Evolutionary conservation across 2,329 filamentous ascomycete species (phyloP), one percentile per base, ranked within the genome.

Genomic region (Tetracladium maxilliforme): DNA sequence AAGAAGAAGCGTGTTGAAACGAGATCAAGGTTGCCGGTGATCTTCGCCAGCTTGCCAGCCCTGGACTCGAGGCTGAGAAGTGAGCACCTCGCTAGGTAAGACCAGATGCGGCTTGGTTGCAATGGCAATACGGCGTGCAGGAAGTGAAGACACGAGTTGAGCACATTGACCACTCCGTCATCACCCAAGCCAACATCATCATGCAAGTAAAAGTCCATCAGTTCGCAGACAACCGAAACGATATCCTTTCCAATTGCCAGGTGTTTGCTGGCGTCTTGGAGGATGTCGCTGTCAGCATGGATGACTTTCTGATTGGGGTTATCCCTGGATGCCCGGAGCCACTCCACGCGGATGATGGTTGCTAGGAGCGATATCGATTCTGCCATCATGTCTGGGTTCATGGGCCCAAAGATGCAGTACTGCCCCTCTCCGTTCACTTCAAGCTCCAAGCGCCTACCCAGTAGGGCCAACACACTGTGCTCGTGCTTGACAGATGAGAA

Each of bases 81-180:
- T 33, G 75, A 71, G 45, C 82, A 92, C 29, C 82, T 72, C 4
- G 76, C 71, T 39, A 98, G 64, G 45, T 87, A 81, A 4, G 87
- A 84, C 86, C 90, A 95, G 6, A 93, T 73, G 31, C 86, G 66
- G 29, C 78, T 79, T 1, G 90, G 87, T 25, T 77, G 70, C n/a
- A 78, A 38, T 7, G 64, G 61, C 14, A 90, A 50, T 11, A 92
- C 55, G 4, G 76, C 70, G 36, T 78, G 67, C 19, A 92, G 56
- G 40, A 95, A 94, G 26, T 83, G 75, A 13, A 86, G 52, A 44
- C 83, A 92, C 14, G 79, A 70, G 8, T 59, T 56, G 28, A 75
- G 47, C 23, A 86, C 64, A 3, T 75, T 61, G 15, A 92, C 60
- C n/a, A n/a, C n/a, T n/a, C n/a, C n/a, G n/a, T n/a, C n/a, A n/a